Conservation (phyloP, 768 basidiomycete species). For the Pholiota conissans region DNA sequence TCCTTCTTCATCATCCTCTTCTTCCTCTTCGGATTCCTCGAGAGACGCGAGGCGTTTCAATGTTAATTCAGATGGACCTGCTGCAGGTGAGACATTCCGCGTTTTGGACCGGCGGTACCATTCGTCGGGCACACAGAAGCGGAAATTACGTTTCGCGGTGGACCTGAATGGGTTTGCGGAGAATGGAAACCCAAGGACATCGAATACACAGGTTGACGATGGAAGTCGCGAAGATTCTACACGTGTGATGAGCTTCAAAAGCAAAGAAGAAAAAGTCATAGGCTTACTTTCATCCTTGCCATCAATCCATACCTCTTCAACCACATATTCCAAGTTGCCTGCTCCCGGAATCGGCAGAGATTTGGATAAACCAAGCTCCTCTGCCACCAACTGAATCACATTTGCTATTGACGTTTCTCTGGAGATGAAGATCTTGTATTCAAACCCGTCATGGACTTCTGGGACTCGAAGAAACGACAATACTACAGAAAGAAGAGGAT, state of each 20-base stretch:
- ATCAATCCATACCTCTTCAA: conserved; percentile 68
- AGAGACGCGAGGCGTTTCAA: conserved; percentile 48
- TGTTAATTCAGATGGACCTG: conserved; percentile 52
- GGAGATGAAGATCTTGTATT: conserved; percentile 66
- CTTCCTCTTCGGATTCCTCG: conserved; percentile 45
- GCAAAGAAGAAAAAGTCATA: background rate
- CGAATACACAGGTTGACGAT: conserved; percentile 41
- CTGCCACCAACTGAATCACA: conserved; percentile 48
- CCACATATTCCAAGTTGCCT: conserved; percentile 66
- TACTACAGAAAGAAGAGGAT: conserved; percentile 54
- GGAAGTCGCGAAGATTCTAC: conserved; percentile 45
- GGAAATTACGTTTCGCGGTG: conserved; percentile 45
- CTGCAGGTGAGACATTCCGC: conserved; percentile 45
- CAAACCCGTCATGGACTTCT: conserved; percentile 73
- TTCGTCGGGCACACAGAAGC: conserved; percentile 74
- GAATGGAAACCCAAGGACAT: conserved; percentile 41
- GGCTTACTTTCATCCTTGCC: conserved; percentile 55
- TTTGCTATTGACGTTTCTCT: conserved; percentile 55
- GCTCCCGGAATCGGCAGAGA: conserved; percentile 66
- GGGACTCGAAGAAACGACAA: conserved; percentile 68
- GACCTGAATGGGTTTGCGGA: conserved; percentile 42
- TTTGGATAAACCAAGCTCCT: conserved; percentile 72
- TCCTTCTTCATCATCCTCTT: conserved; percentile 45
- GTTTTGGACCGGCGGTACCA: conserved; percentile 77
- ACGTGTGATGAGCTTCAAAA: conserved; percentile 13